Base-by-base conservation (phyloP, 805 yeast species). In the Ogataea sp. region DNA sequence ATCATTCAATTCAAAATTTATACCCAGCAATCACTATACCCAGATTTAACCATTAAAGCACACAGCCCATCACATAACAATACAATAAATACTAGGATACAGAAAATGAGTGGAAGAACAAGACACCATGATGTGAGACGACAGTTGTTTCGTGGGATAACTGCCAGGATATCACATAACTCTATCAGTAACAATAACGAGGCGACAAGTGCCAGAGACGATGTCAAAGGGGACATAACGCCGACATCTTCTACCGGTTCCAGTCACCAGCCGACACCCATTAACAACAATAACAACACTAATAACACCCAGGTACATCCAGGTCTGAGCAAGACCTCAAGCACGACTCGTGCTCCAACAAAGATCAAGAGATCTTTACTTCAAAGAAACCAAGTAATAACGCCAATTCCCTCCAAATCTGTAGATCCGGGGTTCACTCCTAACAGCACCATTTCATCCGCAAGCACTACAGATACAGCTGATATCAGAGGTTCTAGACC, bases 71-170 rank as follows among this genome's bases (percentile, higher is more conserved):
- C n/a, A n/a, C n/a, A n/a, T n/a, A n/a, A n/a, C n/a, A n/a, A n/a
- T n/a, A n/a, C n/a, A n/a, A n/a, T n/a, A n/a, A n/a, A n/a, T n/a
- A n/a, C n/a, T n/a, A n/a, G n/a, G n/a, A n/a, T n/a, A n/a, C n/a
- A n/a, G n/a, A 28, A n/a, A n/a, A 32, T 32, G 38, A 21, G 33
- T 2, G 16, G 26, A 10, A 42, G 52, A 29, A 45, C 57, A 26
- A 49, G 47, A 30, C 58, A 53, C 30, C n/a, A n/a, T n/a, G 64
- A 59, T 24, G 59, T 56, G 2, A 48, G 59, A 40, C 40, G 64
- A 40, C 63, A 57, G 39, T 48, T 57, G n/a, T 59, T 59, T 36
- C 55, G 59, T 15, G 62, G 63, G 1, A 59, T 59, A 23, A 54
- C 60, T 2, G 48, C 59, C 16, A 38, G 57, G 23, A 55, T 59